A percentile compares a stretch with the other conserved stretches of the same genome.
Evolutionary conservation across 1,284 basidiomycete genomes (phyloP).

Genomic region (Sparassis latifolia): DNA sequence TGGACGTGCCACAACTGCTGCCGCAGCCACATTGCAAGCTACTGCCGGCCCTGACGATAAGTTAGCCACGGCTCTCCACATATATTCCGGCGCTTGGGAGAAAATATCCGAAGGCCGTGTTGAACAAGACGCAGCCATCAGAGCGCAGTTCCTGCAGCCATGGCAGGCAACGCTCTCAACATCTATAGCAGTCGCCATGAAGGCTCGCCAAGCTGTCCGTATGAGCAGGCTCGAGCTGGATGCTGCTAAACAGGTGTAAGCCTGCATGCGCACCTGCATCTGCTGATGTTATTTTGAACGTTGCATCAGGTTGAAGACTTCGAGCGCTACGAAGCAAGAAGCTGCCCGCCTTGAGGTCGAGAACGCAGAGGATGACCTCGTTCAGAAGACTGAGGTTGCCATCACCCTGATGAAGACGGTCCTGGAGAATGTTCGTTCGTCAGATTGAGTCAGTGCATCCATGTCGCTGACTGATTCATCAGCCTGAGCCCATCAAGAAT

Average conservation of each 20-base stretch:
- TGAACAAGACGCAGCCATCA: conserved; percentile 76
- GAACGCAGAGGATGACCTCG: conserved; percentile 93
- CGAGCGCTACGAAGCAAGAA: conserved; percentile 73
- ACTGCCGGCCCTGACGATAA: conserved; percentile 48
- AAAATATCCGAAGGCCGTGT: conserved; percentile 83
- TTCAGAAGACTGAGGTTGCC: conserved; percentile 96
- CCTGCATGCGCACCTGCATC: not conserved
- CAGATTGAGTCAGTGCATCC: not conserved
- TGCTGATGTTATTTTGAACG: not conserved
- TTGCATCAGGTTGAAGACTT: conserved; percentile 63
- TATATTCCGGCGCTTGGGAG: conserved; percentile 84
- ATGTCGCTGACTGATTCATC: not conserved
- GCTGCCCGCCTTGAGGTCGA: conserved; percentile 87
- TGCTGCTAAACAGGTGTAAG: conserved; percentile 52
- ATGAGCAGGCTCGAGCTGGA: conserved; percentile 67
- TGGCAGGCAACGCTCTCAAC: conserved; percentile 86
- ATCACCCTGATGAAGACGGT: conserved; percentile 98
- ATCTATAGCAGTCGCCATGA: conserved; percentile 82
- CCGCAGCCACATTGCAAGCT: conserved; percentile 50
- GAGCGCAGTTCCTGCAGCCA: conserved; percentile 76
- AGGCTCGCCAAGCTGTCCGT: conserved; percentile 84
- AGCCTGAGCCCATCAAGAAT: conserved; percentile 96
- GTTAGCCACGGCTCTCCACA: conserved; percentile 70
- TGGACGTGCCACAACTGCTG: conserved; percentile 71
- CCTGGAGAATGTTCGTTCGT: conserved; percentile 77